Percentiles rank a stretch among this genome's conserved stretches.
Conservation (phyloP, 2,329 filamentous ascomycete genomes). For the Penicillium sp. region DNA sequence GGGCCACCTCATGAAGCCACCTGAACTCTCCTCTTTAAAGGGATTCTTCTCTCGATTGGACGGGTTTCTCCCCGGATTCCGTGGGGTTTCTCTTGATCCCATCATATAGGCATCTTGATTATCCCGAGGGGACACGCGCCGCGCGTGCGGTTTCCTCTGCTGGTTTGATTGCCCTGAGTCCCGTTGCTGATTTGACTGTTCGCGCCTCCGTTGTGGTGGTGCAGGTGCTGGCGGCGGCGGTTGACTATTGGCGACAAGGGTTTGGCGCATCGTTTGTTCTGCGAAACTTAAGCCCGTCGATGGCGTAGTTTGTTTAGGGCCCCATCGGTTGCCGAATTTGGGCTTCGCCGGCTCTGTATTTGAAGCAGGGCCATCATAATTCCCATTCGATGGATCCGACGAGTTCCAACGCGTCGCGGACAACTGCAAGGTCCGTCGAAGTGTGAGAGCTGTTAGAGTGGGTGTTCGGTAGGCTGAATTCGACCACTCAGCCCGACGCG, state of each 20-base stretch:
- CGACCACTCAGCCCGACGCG: constrained; percentile 42
- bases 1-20: background rate
- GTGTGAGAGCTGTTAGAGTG: constrained; percentile 20
- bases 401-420: constrained; percentile 30
- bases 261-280: constrained; percentile 34
- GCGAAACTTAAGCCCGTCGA: constrained; percentile 32
- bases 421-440: constrained; percentile 38
- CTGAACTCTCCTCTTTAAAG: background rate
- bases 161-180: background rate
- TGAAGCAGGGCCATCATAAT: constrained; percentile 21
- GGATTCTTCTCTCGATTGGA: background rate
- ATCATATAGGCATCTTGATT: background rate
- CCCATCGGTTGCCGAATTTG: constrained; percentile 35
- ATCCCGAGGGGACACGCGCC: background rate
- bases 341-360: constrained; percentile 14
- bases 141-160: background rate
- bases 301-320: constrained; percentile 18
- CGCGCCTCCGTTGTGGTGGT: background rate
- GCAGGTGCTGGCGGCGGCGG: constrained; percentile 9
- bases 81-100: background rate
- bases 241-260: constrained; percentile 24
- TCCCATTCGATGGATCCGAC: constrained; percentile 26
- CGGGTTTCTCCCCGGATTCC: background rate
- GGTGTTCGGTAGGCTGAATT: constrained; percentile 33
- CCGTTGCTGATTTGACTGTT: background rate